A percentile compares a stretch with the other conserved stretches of the same genome.
phyloP scores from a whole-genome alignment of 2,329 filamentous ascomycete genomes.

The Colletotrichum cordylinicola region DNA sequence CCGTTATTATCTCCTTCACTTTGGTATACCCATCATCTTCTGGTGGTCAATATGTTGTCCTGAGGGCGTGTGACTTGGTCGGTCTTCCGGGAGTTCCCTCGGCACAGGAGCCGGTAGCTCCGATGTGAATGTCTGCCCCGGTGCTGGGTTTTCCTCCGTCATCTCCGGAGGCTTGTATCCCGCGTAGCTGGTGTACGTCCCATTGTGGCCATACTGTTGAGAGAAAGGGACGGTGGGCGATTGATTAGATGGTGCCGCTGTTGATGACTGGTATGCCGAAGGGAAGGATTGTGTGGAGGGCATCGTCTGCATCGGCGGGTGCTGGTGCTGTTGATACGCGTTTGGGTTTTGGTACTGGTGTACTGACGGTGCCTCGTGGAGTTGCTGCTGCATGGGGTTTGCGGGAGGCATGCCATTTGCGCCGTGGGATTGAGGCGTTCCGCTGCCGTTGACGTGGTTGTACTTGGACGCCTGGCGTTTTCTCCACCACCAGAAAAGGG shows the following conservation, averaged over 20 bases:
- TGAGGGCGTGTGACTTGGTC: not conserved
- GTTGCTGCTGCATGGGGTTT: not conserved
- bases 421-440: not conserved
- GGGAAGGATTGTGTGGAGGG: not conserved
- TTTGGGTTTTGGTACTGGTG: not conserved
- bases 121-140: not conserved
- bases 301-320: not conserved
- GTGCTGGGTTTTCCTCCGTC: not conserved
- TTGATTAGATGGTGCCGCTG: not conserved
- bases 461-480: constrained; percentile 1
- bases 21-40: not conserved
- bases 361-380: not conserved
- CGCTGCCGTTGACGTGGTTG: not conserved
- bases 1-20: not conserved
- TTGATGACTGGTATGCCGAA: not conserved
- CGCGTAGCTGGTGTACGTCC: not conserved
- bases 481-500: constrained; percentile 12
- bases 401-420: not conserved
- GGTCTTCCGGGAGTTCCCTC: not conserved
- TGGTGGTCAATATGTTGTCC: not conserved
- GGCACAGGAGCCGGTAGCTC: constrained; percentile 2
- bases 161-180: not conserved
- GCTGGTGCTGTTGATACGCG: not conserved
- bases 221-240: not conserved
- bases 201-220: not conserved